Base-by-base conservation (phyloP, 495 filamentous ascomycete genomes). In the Penicillium samsonianum region DNA sequence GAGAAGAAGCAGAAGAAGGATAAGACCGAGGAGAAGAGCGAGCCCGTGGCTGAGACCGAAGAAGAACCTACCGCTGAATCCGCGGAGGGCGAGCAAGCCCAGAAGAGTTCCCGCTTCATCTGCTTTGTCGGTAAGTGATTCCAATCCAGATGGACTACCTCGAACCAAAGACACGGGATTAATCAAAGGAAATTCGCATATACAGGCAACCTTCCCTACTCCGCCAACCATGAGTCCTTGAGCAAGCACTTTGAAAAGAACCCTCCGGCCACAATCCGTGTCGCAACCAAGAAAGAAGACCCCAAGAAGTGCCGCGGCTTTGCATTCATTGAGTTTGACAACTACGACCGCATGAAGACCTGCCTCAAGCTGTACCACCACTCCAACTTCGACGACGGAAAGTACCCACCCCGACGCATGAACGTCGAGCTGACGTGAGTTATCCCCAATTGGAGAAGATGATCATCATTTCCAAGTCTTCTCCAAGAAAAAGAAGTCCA, bases 351-450 rank as follows among this genome's bases (percentile, higher is more conserved):
- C 68, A 96, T 98, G 92, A 89, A 96, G 80, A 92, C 90, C 46
- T 95, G 90, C 65, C 78, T 98, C 61, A 88, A 90, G 69, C 80
- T 90, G 47, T 90, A 91, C 70, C 93, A 98, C 73, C 91, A 96
- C 73, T 89, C 84, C 57, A 81, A 74, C 47, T 96, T 98, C 67
- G 81, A 90, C 58, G 88, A 91, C 63, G 85, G 83, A 37, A 78
- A 77, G 51, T 79, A 76, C 55, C 76, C 81, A 7, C 67, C 79
- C 47, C 72, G 86, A 60, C 87, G 87, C 73, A 92, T 98, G 57
- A 97, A 96, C 68, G 90, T 96, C 35, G 94, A 98, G 73, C 77
- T 98, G 58, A 97, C 90, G 84, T 91, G 72, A 65, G 84, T 82
- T 42, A 11, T 17, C 28, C 17, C 3, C 31, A 37, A 50, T 37